Base-by-base conservation (phyloP, 176 grass and related monocot genomes). In the Pharus latifolius region DNA sequence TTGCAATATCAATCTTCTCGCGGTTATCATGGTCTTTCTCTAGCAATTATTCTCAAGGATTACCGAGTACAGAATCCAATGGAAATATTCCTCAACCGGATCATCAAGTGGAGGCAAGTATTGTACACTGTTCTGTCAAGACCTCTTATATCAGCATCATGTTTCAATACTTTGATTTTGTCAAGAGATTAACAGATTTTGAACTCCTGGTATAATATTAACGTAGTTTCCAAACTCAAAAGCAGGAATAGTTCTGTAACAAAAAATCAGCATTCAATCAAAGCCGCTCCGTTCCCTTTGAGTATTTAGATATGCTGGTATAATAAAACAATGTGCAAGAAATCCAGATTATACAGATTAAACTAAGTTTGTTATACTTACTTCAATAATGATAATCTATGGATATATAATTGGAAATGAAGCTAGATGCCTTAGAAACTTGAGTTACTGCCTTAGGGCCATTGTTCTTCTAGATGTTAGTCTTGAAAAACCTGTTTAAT, bases 31-130 rank as follows among this genome's bases (percentile, higher is more conserved):
- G 78, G 76, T 68, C 68, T 18, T 81, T 71, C 31, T 56, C 72
- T 53, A 88, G 59, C 46, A 84, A 59, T 74, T 77, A 70, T 43
- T 83, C 80, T 64, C 94, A 89, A 88, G 55, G 73, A 67, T 81
- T 64, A 18, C 77, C 83, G 23, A 63, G 43, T 66, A 73, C 66
- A 81, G 60, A 49, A 43, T 78, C 6, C 91, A 25, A 77, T 73
- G 78, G 75, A 63, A 89, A 64, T 7, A 60, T 64, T 24, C 76
- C 52, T 62, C 73, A 56, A 34, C 80, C 62, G 27, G 29, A 15
- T 51, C 76, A 1, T 59, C 95, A 86, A 40, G 60, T 34, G 53
- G 79, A 99, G 84, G 90, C 64, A 88, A 86, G 81, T 79, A 56
- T 52, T 65, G 20, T 31, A 47, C 35, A 48, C 32, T 18, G 49